Conservation (phyloP, 768 basidiomycete species). For the Tremella mesenterica region DNA sequence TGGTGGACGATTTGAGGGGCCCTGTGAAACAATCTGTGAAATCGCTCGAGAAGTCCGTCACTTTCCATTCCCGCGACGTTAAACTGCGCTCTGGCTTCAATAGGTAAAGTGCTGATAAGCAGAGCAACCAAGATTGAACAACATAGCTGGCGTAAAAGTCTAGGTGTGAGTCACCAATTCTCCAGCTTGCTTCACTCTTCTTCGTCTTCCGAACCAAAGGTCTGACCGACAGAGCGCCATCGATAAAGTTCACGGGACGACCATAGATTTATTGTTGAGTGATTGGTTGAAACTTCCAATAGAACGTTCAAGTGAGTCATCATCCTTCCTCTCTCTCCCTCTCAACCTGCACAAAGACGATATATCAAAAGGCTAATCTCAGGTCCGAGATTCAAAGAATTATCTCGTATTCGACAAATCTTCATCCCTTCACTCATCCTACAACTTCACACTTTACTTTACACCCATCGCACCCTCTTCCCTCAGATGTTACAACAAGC, state of each 20-base stretch:
- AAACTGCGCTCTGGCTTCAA: background rate
- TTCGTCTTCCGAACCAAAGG: no score
- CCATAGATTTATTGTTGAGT: constrained; percentile 58
- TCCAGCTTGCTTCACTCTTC: no score
- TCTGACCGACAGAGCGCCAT: constrained; percentile 48
- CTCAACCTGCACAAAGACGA: background rate
- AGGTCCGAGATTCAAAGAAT: constrained; percentile 58
- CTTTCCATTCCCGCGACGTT: background rate
- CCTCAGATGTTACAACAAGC: constrained; percentile 62
- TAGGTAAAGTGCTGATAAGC: background rate
- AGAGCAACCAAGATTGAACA: constrained; percentile 41
- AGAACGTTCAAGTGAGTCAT: constrained; percentile 16
- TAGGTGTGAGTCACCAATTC: constrained; percentile 15
- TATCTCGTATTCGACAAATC: constrained; percentile 73
- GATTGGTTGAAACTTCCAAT: constrained; percentile 24
- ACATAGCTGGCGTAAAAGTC: constrained; percentile 37
- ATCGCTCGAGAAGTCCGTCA: background rate
- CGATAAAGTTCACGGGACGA: constrained; percentile 58
- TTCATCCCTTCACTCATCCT: constrained; percentile 84
- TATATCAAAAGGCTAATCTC: background rate
- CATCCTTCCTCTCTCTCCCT: no score
- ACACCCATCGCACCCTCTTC: constrained; percentile 56
- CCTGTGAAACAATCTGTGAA: no score
- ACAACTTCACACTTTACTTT: constrained; percentile 66
- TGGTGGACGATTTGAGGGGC: no score